Evolutionary conservation across 139 green algal genomes (phyloP).

Genomic region (Mychonastes homosphaera): DNA sequence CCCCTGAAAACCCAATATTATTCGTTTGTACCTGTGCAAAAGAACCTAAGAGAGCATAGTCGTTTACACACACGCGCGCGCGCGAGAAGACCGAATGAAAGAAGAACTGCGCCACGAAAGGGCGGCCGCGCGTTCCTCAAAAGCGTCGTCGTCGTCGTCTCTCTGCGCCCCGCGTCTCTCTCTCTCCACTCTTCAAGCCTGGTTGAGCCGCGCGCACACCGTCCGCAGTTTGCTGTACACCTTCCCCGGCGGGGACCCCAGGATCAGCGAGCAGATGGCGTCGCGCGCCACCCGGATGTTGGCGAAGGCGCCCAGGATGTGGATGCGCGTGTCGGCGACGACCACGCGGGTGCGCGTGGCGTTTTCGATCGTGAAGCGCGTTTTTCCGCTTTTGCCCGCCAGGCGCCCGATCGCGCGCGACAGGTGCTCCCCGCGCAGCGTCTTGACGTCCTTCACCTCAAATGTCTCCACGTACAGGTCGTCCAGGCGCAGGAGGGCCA

Average conservation of each 20-base stretch:
- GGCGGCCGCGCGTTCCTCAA: too few relatives aligned
- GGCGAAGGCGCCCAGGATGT: conserved; percentile 90
- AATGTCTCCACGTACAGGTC: conserved; percentile 98
- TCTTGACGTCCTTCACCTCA: conserved; percentile 98
- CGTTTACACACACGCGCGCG: too few relatives aligned
- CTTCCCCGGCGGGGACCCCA: conserved; percentile 93
- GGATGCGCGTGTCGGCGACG: conserved; percentile 91
- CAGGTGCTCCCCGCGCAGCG: conserved; percentile 91
- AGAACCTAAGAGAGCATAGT: too few relatives aligned
- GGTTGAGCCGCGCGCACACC: conserved; percentile 52
- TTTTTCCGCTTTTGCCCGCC: conserved; percentile 94
- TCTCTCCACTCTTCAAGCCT: too few relatives aligned
- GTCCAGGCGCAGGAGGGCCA: conserved; percentile 93
- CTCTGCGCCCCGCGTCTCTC: too few relatives aligned
- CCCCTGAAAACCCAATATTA: too few relatives aligned
- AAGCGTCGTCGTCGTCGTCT: too few relatives aligned
- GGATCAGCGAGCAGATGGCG: conserved; percentile 84
- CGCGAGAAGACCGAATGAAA: too few relatives aligned
- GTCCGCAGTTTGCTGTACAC: conserved; percentile 85
- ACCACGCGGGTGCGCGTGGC: conserved; percentile 92
- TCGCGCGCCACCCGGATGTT: conserved; percentile 78
- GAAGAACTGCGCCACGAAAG: too few relatives aligned
- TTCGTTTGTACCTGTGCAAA: too few relatives aligned
- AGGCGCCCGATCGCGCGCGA: conserved; percentile 87
- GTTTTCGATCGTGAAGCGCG: conserved; percentile 99